Base-by-base conservation (phyloP, 179 eudicot genomes). In the Heliamphora pulchella region DNA sequence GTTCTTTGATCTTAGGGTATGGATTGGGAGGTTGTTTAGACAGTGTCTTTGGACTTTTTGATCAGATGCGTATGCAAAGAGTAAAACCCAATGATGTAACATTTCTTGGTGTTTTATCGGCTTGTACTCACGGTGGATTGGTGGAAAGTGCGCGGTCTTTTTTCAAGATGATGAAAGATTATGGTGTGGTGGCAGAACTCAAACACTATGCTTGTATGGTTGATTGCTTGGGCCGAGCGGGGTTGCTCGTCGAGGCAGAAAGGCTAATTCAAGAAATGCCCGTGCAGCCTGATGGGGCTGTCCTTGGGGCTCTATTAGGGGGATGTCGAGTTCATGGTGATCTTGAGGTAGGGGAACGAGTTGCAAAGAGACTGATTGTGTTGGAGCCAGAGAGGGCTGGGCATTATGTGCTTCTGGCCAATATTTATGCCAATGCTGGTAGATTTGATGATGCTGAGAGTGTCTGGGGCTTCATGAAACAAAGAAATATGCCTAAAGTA, bases 141-240 rank as follows among this genome's bases (percentile, higher is more conserved):
- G 88, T 87, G 14, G 89, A 87, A 71, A 86, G 83, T 74, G 90
- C 89, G 10, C 81, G 86, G 39, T 13, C 10, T 20, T 87, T 86
- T 85, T 85, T 89, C 57, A 79, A 75, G 18, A 77, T 82, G 54
- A 87, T 89, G 85, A 10, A 44, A 63, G 57, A 77, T 17, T 57
- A 86, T 44, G 78, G 78, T 44, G 80, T 85, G 46, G 46, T 86
- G 68, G 64, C 41, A 15, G 89, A 90, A 59, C 79, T 88, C 11
- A 89, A 89, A 82, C 91, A 87, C 63, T 89, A 81, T 39, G 89
- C 82, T 14, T 86, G 88, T 83, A 85, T 89, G 82, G 90, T 89
- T 50, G 91, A 87, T 17, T 82, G 86, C 44, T 51, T 89, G 51
- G 88, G 90, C 4, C 82, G 89, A 81, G 82, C 88, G 18, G 90